phyloP scores from a whole-genome alignment of 2,329 filamentous ascomycete species.

The Diplodia scrobiculata region DNA sequence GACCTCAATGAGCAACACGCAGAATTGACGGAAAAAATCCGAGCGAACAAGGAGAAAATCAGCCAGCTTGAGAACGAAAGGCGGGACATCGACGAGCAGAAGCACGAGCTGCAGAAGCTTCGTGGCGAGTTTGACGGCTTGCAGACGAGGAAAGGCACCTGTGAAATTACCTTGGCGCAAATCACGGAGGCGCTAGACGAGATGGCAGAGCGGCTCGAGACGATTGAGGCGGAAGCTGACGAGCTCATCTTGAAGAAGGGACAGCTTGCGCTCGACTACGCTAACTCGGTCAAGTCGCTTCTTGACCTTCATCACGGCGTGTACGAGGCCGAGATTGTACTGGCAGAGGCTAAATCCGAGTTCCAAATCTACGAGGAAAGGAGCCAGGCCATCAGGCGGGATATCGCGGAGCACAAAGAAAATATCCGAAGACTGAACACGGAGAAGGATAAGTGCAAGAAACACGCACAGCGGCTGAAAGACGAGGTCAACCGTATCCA shows the following conservation, averaged over 20 bases:
- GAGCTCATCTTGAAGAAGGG: conserved; percentile 37
- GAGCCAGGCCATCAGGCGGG: conserved; percentile 61
- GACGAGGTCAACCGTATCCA: conserved; percentile 35
- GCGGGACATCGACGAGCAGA: conserved; percentile 58
- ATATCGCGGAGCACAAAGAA: conserved; percentile 53
- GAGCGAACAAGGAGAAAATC: conserved; percentile 32
- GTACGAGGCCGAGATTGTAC: conserved; percentile 68
- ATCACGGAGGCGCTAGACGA: conserved; percentile 25
- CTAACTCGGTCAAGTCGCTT: conserved; percentile 63
- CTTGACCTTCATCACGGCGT: conserved; percentile 64
- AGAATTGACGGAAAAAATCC: conserved; percentile 46
- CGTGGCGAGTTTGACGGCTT: conserved; percentile 66
- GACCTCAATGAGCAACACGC: conserved; percentile 48
- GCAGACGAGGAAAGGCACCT: conserved; percentile 62
- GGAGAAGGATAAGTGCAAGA: conserved; percentile 45
- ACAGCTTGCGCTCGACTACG: conserved; percentile 54
- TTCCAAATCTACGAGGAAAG: conserved; percentile 66
- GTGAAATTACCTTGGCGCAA: conserved; percentile 29
- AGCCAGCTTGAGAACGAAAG: conserved; percentile 36
- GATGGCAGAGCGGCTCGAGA: background rate
- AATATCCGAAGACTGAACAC: conserved; percentile 48
- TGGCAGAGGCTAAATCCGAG: conserved; percentile 83
- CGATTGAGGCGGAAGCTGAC: conserved; percentile 32
- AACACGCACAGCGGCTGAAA: conserved; percentile 32
- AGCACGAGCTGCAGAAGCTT: conserved; percentile 67